Base-by-base conservation (phyloP, 2,329 filamentous ascomycete species). In the Endoconidiophora laricicola region DNA sequence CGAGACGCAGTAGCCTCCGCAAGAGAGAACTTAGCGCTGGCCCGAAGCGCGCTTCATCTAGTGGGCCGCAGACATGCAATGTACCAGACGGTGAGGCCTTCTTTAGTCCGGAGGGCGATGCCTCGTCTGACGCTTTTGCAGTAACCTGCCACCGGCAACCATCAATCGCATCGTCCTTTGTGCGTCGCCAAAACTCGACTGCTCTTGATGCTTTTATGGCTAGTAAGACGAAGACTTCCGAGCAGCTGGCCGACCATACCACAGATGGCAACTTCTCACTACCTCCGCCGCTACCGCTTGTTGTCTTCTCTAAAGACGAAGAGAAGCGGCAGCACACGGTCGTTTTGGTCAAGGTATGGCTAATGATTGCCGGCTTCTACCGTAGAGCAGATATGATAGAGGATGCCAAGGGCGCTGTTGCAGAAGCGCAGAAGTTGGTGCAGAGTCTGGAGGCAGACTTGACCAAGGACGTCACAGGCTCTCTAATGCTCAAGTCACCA, bases 361-460 rank as follows among this genome's bases (percentile, higher is more conserved):
- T 95, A 6, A 82, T 91, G 60, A 86, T 95, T 54, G 83, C 86
- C 2, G 83, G 83, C 0, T 80, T 96, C 56, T 98, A 96, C 61
- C 78, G 86, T 24, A 77, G 86, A 48, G 86, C 90, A 6, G 76
- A 75, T 6, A 78, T 93, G 68, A 77, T 78, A 50, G 81, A 88
- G 18, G 90, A 96, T 61, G 79, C 84, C 10, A 77, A 76, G 57
- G 84, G 81, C 48, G 86, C 90, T 5, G 76, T 88, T 24, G 73
- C 78, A 9, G 91, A 96, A 68, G 91, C 90, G 1, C 72, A 78
- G 53, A 84, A 83, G 60, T 72, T 94, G 36, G 79, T 86, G 1
- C 72, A 81, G 56, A 68, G 66, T 0, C 71, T 94, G 9, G 86
- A 94, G 63, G 63, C 68, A 0, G 79, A 88, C 44, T 67, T 81